A percentile compares a stretch with the other conserved stretches of the same genome.
These are phyloP conservation scores for Aureobasidium subglaciale DNA, from an alignment of 2,329 filamentous ascomycete genomes.

Conservation along the genomic window DNA sequence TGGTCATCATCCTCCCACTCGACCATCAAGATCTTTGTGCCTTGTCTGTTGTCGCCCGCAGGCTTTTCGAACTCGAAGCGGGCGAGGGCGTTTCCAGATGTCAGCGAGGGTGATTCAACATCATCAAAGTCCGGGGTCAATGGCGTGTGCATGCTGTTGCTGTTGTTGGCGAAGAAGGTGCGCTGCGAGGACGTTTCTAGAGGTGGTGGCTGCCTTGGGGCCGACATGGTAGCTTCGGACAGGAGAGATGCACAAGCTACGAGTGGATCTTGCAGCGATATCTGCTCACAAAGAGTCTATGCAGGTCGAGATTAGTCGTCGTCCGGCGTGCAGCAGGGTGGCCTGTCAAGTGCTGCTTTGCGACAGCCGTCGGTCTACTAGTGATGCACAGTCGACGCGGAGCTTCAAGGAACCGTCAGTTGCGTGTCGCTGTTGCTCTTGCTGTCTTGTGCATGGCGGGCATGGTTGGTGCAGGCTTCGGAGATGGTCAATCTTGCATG, in stretches of 20 bases:
- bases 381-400: too few species aligned
- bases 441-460: not conserved
- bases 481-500: not conserved
- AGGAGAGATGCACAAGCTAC: not conserved
- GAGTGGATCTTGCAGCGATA: not conserved
- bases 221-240: not conserved
- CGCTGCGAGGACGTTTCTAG: not conserved
- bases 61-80: constrained; percentile 82
- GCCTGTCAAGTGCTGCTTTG: not conserved
- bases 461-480: not conserved
- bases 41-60: constrained; percentile 75
- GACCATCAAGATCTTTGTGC: constrained; percentile 88
- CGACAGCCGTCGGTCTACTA: not conserved
- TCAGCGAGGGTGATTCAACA: constrained; percentile 42
- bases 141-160: constrained; percentile 5
- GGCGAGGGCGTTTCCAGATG: constrained; percentile 56
- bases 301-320: not conserved
- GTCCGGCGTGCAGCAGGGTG: too few species aligned
- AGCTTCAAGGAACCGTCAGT: not conserved
- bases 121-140: constrained; percentile 26
- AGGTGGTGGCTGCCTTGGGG: not conserved
- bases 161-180: constrained; percentile 13
- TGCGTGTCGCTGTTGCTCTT: not conserved
- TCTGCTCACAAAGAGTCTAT: too few species aligned
- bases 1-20: constrained; percentile 69